These are phyloP conservation scores for Eimeria brunetti DNA, from an alignment of 169 alveolate species.

Conservation along the genomic window DNA sequence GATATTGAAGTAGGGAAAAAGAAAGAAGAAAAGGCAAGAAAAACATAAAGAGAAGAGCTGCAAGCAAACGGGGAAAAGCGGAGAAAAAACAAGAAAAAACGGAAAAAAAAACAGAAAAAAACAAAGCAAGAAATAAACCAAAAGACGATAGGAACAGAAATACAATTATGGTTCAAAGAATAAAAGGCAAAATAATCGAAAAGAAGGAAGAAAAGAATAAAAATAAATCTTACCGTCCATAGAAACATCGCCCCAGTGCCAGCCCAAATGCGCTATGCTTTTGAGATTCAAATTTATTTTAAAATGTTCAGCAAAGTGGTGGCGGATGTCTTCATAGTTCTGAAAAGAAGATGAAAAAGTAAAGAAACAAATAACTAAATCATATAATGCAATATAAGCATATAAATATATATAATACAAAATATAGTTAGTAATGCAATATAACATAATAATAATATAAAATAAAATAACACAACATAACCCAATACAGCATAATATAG, in stretches of 20 bases:
- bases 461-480: background rate
- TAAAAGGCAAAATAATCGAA: background rate
- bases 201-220: background rate
- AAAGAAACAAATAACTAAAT: background rate
- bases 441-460: too few relatives aligned
- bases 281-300: conserved; percentile 83
- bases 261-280: conserved; percentile 89
- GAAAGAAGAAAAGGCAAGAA: background rate
- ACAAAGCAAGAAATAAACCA: background rate
- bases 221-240: conserved; percentile 85
- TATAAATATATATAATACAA: background rate
- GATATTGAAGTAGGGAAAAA: too few relatives aligned
- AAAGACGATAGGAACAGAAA: background rate
- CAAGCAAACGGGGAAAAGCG: background rate
- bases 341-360: conserved; percentile 8
- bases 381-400: background rate
- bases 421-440: too few relatives aligned
- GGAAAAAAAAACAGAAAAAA: background rate
- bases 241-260: conserved; percentile 94
- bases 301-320: conserved; percentile 90
- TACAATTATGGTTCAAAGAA: background rate
- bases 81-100: background rate
- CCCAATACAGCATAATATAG: background rate
- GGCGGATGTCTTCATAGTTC: conserved; percentile 87
- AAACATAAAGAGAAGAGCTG: background rate